phyloP scores from a whole-genome alignment of 1,284 basidiomycete species.

The Cutaneotrichosporon cyanovorans region DNA sequence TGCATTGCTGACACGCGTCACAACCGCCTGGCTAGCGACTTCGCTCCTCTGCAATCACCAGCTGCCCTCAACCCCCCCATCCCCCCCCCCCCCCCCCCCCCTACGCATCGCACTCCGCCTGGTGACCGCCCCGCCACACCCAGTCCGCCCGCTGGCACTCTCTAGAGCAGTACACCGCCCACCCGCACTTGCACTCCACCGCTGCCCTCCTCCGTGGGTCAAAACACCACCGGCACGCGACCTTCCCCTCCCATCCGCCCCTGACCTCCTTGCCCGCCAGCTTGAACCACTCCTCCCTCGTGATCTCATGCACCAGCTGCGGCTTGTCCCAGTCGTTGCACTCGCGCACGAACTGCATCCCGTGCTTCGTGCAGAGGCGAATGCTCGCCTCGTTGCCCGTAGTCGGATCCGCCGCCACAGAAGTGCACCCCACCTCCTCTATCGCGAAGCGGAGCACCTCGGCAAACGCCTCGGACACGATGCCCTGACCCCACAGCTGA shows the following conservation, averaged over 20 bases:
- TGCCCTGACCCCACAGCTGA: conserved; percentile 40
- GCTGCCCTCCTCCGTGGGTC: conserved; percentile 24
- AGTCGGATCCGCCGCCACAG: conserved; percentile 32
- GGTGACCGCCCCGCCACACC: conserved; percentile 30
- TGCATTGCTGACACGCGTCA: too few relatives aligned
- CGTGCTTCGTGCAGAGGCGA: conserved; percentile 30
- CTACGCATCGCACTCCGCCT: conserved; percentile 24
- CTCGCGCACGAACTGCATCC: conserved; percentile 25
- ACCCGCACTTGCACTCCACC: conserved; percentile 29
- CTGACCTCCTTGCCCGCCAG: conserved; percentile 1
- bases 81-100: too few relatives aligned
- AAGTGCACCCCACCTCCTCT: conserved; percentile 34
- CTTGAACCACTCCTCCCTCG: conserved; percentile 32
- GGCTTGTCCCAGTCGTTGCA: conserved; percentile 22
- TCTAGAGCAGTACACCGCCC: conserved; percentile 42
- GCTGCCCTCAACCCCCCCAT: too few relatives aligned
- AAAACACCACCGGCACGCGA: conserved; percentile 39
- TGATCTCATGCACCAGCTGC: conserved; percentile 35
- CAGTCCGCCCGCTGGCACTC: conserved; percentile 42
- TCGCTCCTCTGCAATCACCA: too few relatives aligned
- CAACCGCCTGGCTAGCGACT: too few relatives aligned
- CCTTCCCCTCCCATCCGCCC: conserved; percentile 30
- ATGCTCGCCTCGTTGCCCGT: conserved; percentile 33
- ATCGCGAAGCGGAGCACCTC: conserved; percentile 41
- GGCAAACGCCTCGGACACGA: conserved; percentile 40